Percentiles rank a stretch among this genome's conserved stretches.
phyloP scores from a whole-genome alignment of 202 grass and related monocot species.

The Schoenoplectus tabernaemontani region DNA sequence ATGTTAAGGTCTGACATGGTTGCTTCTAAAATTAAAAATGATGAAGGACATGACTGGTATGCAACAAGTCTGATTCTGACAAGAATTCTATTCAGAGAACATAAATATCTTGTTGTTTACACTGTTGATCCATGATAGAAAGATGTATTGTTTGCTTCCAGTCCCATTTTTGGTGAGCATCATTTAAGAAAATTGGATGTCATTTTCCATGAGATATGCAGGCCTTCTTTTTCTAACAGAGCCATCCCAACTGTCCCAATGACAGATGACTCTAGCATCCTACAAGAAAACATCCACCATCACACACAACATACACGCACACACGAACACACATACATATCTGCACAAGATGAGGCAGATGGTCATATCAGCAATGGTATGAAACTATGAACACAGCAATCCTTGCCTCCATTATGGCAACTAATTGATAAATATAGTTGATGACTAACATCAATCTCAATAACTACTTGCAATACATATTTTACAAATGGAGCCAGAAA shows the following conservation, averaged over 20 bases:
- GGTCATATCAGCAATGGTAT: neutral
- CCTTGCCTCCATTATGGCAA: neutral
- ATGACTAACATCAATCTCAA: neutral
- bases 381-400: neutral
- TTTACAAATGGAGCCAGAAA: neutral
- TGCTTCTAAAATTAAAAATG: neutral
- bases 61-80: neutral
- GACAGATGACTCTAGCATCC: constrained; percentile 7
- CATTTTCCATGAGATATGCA: constrained; percentile 8
- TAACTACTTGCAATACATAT: neutral
- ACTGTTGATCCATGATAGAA: neutral
- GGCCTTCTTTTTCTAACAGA: neutral
- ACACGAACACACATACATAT: neutral
- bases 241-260: constrained; percentile 15
- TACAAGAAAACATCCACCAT: neutral
- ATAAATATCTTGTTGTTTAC: neutral
- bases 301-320: neutral
- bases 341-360: neutral
- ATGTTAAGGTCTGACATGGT: neutral
- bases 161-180: neutral
- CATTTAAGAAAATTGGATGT: constrained; percentile 18
- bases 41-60: neutral
- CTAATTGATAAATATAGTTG: neutral
- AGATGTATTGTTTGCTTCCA: neutral
- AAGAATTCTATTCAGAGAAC: neutral